Evolutionary conservation across 192 early-diverging fungal genomes (phyloP).

Genomic region (Rhizophagus clarus): DNA sequence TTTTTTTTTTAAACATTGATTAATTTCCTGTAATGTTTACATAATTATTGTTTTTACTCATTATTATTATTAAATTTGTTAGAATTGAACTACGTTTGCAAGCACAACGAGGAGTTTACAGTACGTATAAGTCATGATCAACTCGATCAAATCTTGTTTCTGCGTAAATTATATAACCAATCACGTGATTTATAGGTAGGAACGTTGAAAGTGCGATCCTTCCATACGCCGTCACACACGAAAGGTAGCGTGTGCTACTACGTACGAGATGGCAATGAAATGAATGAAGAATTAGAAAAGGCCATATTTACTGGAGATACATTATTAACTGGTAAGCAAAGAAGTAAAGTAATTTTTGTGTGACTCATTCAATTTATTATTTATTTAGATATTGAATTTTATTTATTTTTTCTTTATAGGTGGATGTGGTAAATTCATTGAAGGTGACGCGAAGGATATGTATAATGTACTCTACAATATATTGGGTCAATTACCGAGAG

Average conservation of each 20-base stretch:
- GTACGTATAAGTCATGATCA: slow-evolving; percentile 3
- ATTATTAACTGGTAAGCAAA: slow-evolving; percentile 47
- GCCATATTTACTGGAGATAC: slow-evolving; percentile 56
- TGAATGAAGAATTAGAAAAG: slow-evolving; percentile 31
- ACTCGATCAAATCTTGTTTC: neutral
- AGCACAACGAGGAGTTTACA: slow-evolving; percentile 72
- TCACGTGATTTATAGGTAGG: slow-evolving; percentile 52
- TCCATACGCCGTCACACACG: slow-evolving; percentile 88
- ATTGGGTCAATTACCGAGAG: slow-evolving; percentile 55
- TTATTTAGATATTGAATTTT: neutral
- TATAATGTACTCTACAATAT: slow-evolving; percentile 59
- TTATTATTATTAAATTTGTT: neutral
- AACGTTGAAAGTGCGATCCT: slow-evolving; percentile 68
- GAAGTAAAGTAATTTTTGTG: neutral
- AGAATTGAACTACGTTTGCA: slow-evolving; percentile 71
- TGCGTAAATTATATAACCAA: neutral
- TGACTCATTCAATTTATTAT: neutral
- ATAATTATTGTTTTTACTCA: neutral
- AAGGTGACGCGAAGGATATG: slow-evolving; percentile 63
- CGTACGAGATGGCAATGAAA: slow-evolving; percentile 64
- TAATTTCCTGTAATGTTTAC: neutral
- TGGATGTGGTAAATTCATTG: slow-evolving; percentile 60
- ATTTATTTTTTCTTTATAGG: slow-evolving; percentile 33
- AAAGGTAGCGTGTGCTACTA: slow-evolving; percentile 88
- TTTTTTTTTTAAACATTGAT: neutral